These are phyloP conservation scores for Phytopythium aichiense DNA, from an alignment of 352 stramenopile species.

Conservation along the genomic window DNA sequence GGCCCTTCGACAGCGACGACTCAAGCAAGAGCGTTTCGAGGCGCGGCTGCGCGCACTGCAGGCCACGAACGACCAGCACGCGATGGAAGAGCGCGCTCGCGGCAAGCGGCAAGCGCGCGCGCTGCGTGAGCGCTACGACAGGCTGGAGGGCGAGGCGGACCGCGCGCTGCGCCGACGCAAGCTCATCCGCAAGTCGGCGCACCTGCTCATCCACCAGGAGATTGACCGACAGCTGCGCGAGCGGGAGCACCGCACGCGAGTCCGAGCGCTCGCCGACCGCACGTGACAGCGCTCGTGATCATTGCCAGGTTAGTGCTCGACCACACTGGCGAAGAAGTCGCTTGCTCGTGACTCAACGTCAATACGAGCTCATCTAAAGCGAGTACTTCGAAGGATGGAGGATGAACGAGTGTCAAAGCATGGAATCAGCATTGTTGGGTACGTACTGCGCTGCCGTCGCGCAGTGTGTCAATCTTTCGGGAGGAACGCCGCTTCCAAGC, in stretches of 20 bases:
- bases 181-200: slow-evolving; percentile 45
- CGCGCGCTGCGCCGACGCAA: slow-evolving; percentile 49
- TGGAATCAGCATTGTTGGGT: background rate
- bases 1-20: slow-evolving; percentile 10
- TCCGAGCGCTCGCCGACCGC: background rate
- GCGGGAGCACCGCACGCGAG: slow-evolving; percentile 13
- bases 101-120: slow-evolving; percentile 36
- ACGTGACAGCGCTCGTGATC: background rate
- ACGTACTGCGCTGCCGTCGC: slow-evolving; percentile 2
- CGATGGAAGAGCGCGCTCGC: slow-evolving; percentile 21
- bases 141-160: slow-evolving; percentile 50
- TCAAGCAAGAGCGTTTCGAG: slow-evolving; percentile 48
- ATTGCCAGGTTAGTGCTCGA: too few species aligned
- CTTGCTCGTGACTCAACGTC: too few species aligned
- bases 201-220: slow-evolving; percentile 58
- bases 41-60: slow-evolving; percentile 24
- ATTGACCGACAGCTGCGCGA: slow-evolving; percentile 44
- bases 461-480: background rate
- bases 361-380: too few species aligned
- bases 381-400: too few species aligned
- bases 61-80: slow-evolving; percentile 26
- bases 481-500: background rate
- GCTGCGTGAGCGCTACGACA: slow-evolving; percentile 45
- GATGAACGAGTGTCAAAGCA: too few species aligned
- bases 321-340: too few species aligned